A percentile compares a stretch with the other conserved stretches of the same genome.
Evolutionary conservation across 2,329 filamentous ascomycete species (phyloP).

Genomic region (Neurospora crassa): DNA sequence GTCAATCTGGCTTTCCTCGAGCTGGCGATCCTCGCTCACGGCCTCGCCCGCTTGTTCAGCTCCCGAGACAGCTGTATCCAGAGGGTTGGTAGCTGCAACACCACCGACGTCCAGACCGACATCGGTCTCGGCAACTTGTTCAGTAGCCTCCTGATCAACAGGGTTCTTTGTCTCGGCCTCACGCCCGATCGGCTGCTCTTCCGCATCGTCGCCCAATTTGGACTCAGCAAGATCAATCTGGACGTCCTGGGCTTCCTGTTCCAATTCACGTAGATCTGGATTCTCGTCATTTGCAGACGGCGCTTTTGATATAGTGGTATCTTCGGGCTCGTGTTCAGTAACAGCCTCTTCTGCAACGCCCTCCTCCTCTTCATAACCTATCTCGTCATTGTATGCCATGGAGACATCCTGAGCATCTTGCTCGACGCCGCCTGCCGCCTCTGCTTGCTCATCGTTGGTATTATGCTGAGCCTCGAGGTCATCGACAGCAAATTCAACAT

Average conservation of each 20-base stretch:
- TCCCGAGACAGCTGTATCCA: not conserved
- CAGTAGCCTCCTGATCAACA: not conserved
- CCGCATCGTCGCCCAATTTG: not conserved
- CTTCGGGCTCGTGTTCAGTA: not conserved
- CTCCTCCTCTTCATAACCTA: constrained; percentile 26
- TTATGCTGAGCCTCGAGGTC: constrained; percentile 1
- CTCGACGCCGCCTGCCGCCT: constrained; percentile 8
- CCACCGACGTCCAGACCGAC: not conserved
- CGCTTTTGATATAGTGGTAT: not conserved
- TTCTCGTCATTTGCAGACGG: not conserved
- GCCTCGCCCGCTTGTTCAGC: not conserved
- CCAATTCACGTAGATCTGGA: not conserved
- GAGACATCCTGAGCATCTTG: constrained; percentile 6
- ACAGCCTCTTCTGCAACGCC: not conserved
- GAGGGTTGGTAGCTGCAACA: not conserved
- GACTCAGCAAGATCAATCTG: constrained; percentile 2
- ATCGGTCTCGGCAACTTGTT: not conserved
- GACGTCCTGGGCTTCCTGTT: not conserved
- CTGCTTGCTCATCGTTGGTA: not conserved
- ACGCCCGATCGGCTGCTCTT: not conserved
- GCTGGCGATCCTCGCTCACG: not conserved
- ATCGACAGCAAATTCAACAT: not conserved
- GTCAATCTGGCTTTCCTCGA: constrained; percentile 1
- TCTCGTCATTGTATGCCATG: constrained; percentile 24
- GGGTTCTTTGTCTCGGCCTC: not conserved